Conservation (phyloP, 2,329 filamentous ascomycete species). For the Metarhizium brunneum region DNA sequence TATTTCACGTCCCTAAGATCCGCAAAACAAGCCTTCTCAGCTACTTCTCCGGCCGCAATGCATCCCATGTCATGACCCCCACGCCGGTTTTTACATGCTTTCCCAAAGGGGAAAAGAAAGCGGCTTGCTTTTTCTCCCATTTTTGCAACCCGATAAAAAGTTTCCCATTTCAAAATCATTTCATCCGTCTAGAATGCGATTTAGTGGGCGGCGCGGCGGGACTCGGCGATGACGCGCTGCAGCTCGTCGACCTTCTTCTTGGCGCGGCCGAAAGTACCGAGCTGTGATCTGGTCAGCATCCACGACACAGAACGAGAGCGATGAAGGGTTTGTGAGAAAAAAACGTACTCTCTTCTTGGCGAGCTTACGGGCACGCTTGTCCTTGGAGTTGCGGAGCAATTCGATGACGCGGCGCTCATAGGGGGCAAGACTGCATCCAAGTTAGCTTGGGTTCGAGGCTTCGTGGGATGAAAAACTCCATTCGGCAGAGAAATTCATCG, state of each 20-base stretch:
- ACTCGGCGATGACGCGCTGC: conserved; percentile 94
- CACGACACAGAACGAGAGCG: not conserved
- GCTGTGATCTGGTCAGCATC: conserved; percentile 37
- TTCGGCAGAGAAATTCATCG: not conserved
- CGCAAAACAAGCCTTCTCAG: conserved; percentile 3
- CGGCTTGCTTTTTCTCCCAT: not conserved
- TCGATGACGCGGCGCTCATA: conserved; percentile 99
- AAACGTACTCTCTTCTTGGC: conserved; percentile 92
- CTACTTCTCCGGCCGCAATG: not conserved
- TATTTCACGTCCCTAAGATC: not conserved
- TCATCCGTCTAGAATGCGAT: conserved; percentile 8
- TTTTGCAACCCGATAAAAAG: conserved; percentile 8
- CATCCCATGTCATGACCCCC: not conserved
- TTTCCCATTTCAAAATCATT: not conserved
- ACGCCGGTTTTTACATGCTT: conserved; percentile 4
- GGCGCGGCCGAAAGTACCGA: conserved; percentile 96
- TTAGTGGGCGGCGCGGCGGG: conserved; percentile 61
- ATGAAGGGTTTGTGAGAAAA: too few relatives aligned
- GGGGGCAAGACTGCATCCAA: conserved; percentile 58
- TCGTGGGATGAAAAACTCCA: not conserved
- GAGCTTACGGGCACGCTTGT: conserved; percentile 98
- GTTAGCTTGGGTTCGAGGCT: not conserved
- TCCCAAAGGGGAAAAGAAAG: not conserved
- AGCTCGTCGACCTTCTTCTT: conserved; percentile 99
- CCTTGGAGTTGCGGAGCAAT: conserved; percentile 97